phyloP scores from a whole-genome alignment of 192 early-diverging fungal species.

The Rhizoclosmatium globosum region DNA sequence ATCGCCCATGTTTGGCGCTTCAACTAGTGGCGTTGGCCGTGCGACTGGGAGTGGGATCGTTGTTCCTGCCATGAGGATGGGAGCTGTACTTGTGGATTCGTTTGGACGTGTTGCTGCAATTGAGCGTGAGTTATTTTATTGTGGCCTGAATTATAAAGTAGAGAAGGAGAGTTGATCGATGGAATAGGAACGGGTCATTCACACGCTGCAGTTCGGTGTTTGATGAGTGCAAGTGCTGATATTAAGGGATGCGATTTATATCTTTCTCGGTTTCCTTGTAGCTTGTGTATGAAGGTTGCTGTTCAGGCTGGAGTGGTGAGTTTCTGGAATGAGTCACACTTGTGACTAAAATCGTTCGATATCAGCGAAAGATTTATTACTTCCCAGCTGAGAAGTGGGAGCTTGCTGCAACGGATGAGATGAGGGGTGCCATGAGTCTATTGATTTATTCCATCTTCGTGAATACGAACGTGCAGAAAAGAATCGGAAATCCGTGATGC shows the following conservation, averaged over 20 bases:
- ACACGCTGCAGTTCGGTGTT: conserved; percentile 49
- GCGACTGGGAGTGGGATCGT: conserved; percentile 5
- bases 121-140: conserved; percentile 15
- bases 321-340: background rate
- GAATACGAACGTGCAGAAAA: conserved; percentile 39
- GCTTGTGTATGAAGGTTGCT: conserved; percentile 51
- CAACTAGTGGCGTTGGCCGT: background rate
- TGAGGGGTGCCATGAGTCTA: background rate
- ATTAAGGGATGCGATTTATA: conserved; percentile 52
- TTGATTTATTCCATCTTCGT: background rate
- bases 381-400: conserved; percentile 52
- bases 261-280: conserved; percentile 52
- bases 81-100: conserved; percentile 46
- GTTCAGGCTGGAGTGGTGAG: conserved; percentile 48
- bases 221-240: conserved; percentile 36
- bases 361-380: conserved; percentile 48
- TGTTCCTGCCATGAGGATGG: conserved; percentile 33
- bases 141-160: background rate
- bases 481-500: conserved; percentile 36
- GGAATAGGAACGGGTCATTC: conserved; percentile 39
- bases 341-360: background rate
- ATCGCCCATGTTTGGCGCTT: background rate
- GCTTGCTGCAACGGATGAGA: conserved; percentile 24
- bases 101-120: conserved; percentile 41
- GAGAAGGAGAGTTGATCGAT: background rate